These are phyloP conservation scores for Suhomyces faveliae DNA, from an alignment of 805 yeast species.

Conservation along the genomic window DNA sequence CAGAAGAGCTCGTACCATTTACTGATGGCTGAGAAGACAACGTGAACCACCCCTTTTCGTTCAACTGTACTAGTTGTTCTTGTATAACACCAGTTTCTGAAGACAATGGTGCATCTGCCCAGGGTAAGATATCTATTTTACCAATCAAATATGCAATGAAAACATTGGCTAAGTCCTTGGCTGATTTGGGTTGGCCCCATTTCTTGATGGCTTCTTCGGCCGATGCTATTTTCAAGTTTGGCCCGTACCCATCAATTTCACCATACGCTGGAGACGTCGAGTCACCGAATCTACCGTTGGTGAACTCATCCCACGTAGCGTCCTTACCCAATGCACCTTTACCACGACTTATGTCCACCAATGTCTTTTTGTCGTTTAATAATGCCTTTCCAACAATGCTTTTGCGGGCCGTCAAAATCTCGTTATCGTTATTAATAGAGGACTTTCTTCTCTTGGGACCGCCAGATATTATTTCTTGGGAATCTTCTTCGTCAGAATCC, in stretches of 20 bases:
- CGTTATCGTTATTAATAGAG: conserved; percentile 42
- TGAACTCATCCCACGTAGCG: conserved; percentile 97
- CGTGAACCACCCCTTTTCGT: conserved; percentile 74
- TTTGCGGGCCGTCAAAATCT: conserved; percentile 24
- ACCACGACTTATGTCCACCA: conserved; percentile 79
- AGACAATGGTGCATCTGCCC: conserved; percentile 83
- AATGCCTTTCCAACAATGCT: conserved; percentile 26
- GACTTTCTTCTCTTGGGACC: conserved; percentile 33
- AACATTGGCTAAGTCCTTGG: conserved; percentile 59
- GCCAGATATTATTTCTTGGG: conserved; percentile 10
- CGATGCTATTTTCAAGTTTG: conserved; percentile 70
- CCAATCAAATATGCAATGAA: conserved; percentile 74
- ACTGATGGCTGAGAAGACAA: conserved; percentile 96
- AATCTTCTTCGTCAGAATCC: conserved; percentile 38
- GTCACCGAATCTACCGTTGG: conserved; percentile 94
- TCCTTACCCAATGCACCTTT: conserved; percentile 82
- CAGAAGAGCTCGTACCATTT: conserved; percentile 73
- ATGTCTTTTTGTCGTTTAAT: conserved; percentile 46
- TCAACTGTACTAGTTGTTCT: conserved; percentile 80
- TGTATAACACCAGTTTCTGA: conserved; percentile 92
- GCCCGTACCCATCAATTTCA: conserved; percentile 97
- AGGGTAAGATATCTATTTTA: conserved; percentile 78
- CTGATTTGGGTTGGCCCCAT: conserved; percentile 76
- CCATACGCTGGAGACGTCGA: conserved; percentile 96
- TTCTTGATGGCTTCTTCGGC: conserved; percentile 61